Evolutionary conservation across 2,329 filamentous ascomycete genomes (phyloP), one percentile per base, ranked within the genome.

Genomic region (Eurotiales sp.): DNA sequence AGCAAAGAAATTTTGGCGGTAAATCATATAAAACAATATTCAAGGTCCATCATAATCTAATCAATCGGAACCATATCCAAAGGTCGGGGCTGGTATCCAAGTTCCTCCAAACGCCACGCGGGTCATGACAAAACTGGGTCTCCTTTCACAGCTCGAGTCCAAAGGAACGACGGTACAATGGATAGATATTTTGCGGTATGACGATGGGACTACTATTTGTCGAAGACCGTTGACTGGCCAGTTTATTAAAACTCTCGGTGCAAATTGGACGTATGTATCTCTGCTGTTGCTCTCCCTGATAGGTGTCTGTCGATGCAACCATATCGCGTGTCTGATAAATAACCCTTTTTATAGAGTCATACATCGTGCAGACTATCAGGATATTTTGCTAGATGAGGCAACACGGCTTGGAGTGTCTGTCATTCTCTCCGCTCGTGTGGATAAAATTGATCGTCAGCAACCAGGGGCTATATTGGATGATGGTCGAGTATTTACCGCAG

Each of bases 311-410:
- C 14, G 17, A n/a, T n/a, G 14, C n/a, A 19, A 39, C 34, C 4
- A 19, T 39, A 39, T 4, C 6, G 6, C 7, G 4, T 4, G 34
- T 7, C 34, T 15, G 12, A 15, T 5, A 39, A n/a, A n/a, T n/a
- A n/a, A n/a, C n/a, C n/a, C n/a, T 19, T 39, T 27, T 5, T 27
- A 27, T 22, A 45, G 42, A 23, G 42, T 45, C n/a, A 27, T 49
- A 21, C 76, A 79, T 61, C 72, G 77, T 19, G 75, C 75, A 27
- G 74, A 78, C 56, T 72, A 77, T 25, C 72, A 77, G n/a, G 29
- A 17, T 27, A 27, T 49, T 8, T 25, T 49, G n/a, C 14, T 40
- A 30, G 36, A 25, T 36, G 46, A 47, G 41, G 43, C 43, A 19
- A 29, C 17, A 19, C 37, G 44, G 36, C 50, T 52, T n/a, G 50